phyloP scores from a whole-genome alignment of 345 rosid species.

The Alliaria petiolata region DNA sequence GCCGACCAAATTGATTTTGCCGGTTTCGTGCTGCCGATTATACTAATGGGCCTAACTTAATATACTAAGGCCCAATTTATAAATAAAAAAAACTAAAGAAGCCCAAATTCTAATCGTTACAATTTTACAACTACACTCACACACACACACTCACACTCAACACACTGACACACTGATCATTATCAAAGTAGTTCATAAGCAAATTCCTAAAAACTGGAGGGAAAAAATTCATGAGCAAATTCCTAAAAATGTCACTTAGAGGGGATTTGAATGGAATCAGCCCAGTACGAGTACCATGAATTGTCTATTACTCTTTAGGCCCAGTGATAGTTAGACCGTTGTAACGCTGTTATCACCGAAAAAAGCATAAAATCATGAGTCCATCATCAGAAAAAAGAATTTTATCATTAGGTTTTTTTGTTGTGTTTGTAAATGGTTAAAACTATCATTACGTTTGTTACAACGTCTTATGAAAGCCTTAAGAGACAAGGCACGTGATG shows the following conservation, averaged over 20 bases:
- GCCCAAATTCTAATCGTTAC: neutral
- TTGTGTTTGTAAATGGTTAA: neutral
- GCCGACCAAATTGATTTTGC: neutral
- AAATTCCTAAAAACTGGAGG: neutral
- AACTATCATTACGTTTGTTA: conserved; percentile 19
- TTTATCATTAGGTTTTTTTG: neutral
- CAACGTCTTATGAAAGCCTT: neutral
- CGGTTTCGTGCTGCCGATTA: neutral
- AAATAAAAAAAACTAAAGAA: neutral
- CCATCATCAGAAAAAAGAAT: neutral
- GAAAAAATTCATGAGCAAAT: neutral
- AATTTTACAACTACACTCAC: neutral
- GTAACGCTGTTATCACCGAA: neutral
- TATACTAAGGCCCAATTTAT: neutral
- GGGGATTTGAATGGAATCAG: neutral
- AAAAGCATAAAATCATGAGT: neutral
- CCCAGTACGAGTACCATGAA: neutral
- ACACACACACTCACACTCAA: neutral
- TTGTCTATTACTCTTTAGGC: neutral
- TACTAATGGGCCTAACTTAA: conserved; percentile 2
- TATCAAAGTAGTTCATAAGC: no score
- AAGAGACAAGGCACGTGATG: neutral
- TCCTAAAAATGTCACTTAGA: neutral
- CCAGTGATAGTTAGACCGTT: neutral
- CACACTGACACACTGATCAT: neutral